Conservation (phyloP, 768 basidiomycete species). For the Leucocoprinus leucothites region DNA sequence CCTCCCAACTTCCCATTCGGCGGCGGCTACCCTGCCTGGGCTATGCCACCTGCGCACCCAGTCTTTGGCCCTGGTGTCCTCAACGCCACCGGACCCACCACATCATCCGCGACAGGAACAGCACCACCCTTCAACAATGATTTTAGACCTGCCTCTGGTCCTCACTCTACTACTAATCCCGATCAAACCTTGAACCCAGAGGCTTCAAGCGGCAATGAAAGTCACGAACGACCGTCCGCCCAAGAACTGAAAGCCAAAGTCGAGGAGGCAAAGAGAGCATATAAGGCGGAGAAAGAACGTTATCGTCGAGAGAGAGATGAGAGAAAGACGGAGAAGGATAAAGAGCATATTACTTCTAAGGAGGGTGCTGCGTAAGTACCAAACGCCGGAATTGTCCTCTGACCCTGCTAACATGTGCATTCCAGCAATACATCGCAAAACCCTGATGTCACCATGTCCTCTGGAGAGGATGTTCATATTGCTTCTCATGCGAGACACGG, state of each 20-base stretch:
- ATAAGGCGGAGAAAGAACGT: conserved; percentile 68
- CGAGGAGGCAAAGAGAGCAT: conserved; percentile 62
- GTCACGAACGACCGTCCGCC: conserved; percentile 22
- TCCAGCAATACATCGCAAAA: conserved; percentile 1
- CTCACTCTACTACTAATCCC: not conserved
- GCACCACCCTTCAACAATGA: not conserved
- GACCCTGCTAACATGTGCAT: not conserved
- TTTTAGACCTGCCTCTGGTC: not conserved
- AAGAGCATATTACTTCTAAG: conserved; percentile 20
- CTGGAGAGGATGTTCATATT: conserved; percentile 23
- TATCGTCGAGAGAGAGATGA: conserved; percentile 59
- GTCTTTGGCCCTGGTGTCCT: not conserved
- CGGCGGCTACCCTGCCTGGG: not conserved
- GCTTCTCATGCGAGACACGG: conserved; percentile 60
- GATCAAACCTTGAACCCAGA: not conserved
- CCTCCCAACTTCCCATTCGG: not conserved
- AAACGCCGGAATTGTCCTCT: not conserved
- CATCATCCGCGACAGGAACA: not conserved
- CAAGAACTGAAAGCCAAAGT: conserved; percentile 46
- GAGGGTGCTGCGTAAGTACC: conserved; percentile 11
- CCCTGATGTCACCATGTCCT: not conserved
- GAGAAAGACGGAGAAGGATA: conserved; percentile 38
- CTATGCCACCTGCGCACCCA: not conserved
- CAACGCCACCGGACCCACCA: not conserved
- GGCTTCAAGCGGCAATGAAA: not conserved